These are phyloP conservation scores for Zygnema circumcarinatum DNA, from an alignment of 139 green algal genomes.

Conservation along the genomic window DNA sequence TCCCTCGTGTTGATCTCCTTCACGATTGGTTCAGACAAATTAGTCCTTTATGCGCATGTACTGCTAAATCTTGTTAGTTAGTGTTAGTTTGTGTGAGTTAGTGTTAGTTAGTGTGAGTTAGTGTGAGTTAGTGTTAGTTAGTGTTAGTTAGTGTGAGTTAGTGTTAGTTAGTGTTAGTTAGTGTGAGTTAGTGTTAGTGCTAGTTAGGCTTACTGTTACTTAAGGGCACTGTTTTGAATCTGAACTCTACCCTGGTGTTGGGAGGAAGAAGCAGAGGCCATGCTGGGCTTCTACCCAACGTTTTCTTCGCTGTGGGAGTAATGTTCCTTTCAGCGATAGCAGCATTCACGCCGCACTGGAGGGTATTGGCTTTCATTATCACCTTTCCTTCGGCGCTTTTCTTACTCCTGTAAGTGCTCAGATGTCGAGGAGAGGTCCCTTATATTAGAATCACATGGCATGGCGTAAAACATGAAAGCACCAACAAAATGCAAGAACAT, in stretches of 20 bases:
- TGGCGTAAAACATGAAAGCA: too few relatives aligned
- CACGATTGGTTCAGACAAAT: too few relatives aligned
- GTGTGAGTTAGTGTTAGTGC: not conserved
- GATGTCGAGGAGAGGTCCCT: too few relatives aligned
- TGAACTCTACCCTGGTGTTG: too few relatives aligned
- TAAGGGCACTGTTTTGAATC: too few relatives aligned
- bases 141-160: slow-evolving; percentile 32
- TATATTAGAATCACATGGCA: too few relatives aligned
- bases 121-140: slow-evolving; percentile 20
- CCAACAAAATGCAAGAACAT: too few relatives aligned
- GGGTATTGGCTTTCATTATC: not conserved
- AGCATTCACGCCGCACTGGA: not conserved
- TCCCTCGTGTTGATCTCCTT: too few relatives aligned
- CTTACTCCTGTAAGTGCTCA: not conserved
- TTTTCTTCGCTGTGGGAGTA: not conserved
- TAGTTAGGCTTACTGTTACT: too few relatives aligned
- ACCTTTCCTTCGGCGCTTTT: not conserved
- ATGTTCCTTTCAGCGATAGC: not conserved
- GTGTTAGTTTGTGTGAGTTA: slow-evolving; percentile 22
- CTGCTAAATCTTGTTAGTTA: too few relatives aligned
- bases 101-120: slow-evolving; percentile 46
- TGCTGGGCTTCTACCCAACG: not conserved
- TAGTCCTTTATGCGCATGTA: too few relatives aligned
- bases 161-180: slow-evolving; percentile 19
- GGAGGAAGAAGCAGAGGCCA: too few relatives aligned